phyloP scores from a whole-genome alignment of 2,329 filamentous ascomycete genomes.

The Fusarium zealandicum region DNA sequence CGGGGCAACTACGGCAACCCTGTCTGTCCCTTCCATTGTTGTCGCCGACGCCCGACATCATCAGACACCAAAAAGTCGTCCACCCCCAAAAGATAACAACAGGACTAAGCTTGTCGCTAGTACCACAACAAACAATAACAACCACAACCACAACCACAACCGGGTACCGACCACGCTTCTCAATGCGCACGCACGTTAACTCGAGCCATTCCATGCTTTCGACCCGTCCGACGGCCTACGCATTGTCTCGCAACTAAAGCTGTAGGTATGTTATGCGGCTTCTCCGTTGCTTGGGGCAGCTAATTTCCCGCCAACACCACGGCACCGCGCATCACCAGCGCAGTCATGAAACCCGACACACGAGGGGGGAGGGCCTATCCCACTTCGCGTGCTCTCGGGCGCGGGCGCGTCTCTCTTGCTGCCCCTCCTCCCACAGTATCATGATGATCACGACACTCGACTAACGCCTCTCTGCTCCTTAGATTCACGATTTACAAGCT shows the following conservation, averaged over 20 bases:
- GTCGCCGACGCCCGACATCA: constrained; percentile 32
- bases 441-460: constrained; percentile 11
- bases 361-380: constrained; percentile 22
- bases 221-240: constrained; percentile 26
- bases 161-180: constrained; percentile 20
- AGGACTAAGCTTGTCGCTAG: constrained; percentile 8
- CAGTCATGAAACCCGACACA: constrained; percentile 19
- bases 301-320: constrained; percentile 29
- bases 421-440: constrained; percentile 10
- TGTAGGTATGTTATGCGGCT: constrained; percentile 28
- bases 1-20: constrained; percentile 39
- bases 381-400: constrained; percentile 22
- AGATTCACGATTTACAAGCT: constrained; percentile 34
- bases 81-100: constrained; percentile 21
- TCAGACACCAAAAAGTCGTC: constrained; percentile 16
- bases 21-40: constrained; percentile 25
- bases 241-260: constrained; percentile 25
- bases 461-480: constrained; percentile 10
- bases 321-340: constrained; percentile 13
- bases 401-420: constrained; percentile 1
- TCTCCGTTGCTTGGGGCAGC: constrained; percentile 2
- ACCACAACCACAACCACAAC: constrained; percentile 19
- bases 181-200: constrained; percentile 37
- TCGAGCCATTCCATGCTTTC: constrained; percentile 19
- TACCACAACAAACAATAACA: constrained; percentile 27